A percentile compares a stretch with the other conserved stretches of the same genome.
Conservation (phyloP, 2,329 filamentous ascomycete species). For the Aspergillus pseudoterreus region DNA sequence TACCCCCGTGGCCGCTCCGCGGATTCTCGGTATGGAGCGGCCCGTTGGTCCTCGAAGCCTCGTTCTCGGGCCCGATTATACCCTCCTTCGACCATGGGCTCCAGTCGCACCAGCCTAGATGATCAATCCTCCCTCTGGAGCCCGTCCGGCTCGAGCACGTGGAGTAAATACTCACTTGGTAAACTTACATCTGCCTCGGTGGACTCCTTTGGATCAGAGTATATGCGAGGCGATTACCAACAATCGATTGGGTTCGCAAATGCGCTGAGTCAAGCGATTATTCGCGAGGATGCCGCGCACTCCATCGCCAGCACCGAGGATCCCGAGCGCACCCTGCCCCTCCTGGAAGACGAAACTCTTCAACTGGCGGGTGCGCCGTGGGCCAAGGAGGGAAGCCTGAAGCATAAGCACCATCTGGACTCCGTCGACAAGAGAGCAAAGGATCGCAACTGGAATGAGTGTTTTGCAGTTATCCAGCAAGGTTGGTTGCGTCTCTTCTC, state of each 20-base stretch:
- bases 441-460: slow-evolving; percentile 90
- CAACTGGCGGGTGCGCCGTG: slow-evolving; percentile 93
- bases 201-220: slow-evolving; percentile 78
- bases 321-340: slow-evolving; percentile 56
- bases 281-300: slow-evolving; percentile 67
- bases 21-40: slow-evolving; percentile 61
- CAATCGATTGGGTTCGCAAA: slow-evolving; percentile 98
- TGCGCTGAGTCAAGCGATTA: slow-evolving; percentile 92
- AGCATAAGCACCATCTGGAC: slow-evolving; percentile 95
- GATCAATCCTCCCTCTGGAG: slow-evolving; percentile 89
- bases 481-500: slow-evolving; percentile 93
- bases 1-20: slow-evolving; percentile 67
- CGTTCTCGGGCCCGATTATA: slow-evolving; percentile 75
- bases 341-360: slow-evolving; percentile 88
- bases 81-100: slow-evolving; percentile 75
- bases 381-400: slow-evolving; percentile 94
- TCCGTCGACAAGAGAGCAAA: slow-evolving; percentile 86
- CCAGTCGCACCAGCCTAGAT: slow-evolving; percentile 90
- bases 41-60: slow-evolving; percentile 80
- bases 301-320: slow-evolving; percentile 55
- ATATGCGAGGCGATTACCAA: slow-evolving; percentile 77
- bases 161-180: slow-evolving; percentile 90
- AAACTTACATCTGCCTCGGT: slow-evolving; percentile 90
- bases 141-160: slow-evolving; percentile 84
- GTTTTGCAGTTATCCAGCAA: slow-evolving; percentile 94